Base-by-base conservation (phyloP, 495 filamentous ascomycete genomes). In the Niebla homalea region DNA sequence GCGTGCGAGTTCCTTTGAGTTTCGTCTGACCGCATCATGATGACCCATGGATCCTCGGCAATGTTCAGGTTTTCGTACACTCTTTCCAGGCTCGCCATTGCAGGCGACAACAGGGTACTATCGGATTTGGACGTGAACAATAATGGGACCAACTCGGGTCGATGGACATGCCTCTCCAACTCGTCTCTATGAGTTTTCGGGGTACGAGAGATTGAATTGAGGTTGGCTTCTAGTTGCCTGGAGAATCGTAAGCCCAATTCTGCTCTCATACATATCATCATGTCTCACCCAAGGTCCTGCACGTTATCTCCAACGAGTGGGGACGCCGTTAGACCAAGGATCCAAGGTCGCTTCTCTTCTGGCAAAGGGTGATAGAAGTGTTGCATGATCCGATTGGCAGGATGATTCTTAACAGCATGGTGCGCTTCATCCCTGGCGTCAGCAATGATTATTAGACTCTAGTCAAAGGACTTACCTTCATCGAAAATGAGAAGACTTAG, bases 281-380 rank as follows among this genome's bases (percentile, higher is more conserved):
- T 18, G n/a, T 43, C 51, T 43, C 45, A 69, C 64, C 69, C 62
- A 15, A 89, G 63, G 35, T 69, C 71, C 0, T 60, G 54, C 5
- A 70, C 36, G 22, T 48, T 54, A 21, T 26, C 41, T 19, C 53
- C 74, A 50, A 85, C 76, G 10, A 89, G 70, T 0, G 90, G 90
- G 57, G 86, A 93, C 0, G 90, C 90, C 18, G 85, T 88, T 2
- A 97, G 73, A 5, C 89, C 90, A 8, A 96, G 67, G 46, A 96
- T 88, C 12, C 69, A 66, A 0, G 92, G 90, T 8, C 68, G 60
- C 1, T 56, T 57, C 15, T 60, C 52, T 21, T 62, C 61, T 1
- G 64, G 53, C 2, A 63, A 61, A 3, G 70, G 71, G 51, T 80
- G 78, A 56, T 96, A 96, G 55, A 81, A 82, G 44, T 80, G 68